Conservation (phyloP, 768 basidiomycete genomes). For the Agaricus subrufescens region DNA sequence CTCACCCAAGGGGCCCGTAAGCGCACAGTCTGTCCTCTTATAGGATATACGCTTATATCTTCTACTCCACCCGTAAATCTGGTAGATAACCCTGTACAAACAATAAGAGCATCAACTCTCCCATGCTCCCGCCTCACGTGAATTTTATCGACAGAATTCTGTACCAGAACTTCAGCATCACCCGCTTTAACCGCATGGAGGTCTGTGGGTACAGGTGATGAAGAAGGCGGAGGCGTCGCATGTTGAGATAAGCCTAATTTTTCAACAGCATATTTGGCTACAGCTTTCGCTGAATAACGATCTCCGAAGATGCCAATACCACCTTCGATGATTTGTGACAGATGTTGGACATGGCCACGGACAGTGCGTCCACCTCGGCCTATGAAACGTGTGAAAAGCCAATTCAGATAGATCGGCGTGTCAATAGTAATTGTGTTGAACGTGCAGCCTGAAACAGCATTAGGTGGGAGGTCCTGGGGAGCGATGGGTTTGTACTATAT, state of each 20-base stretch:
- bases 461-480: constrained; percentile 27
- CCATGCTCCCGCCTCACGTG: constrained; percentile 3
- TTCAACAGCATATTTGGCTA: constrained; percentile 5
- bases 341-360: constrained; percentile 60
- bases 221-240: background rate
- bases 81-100: constrained; percentile 73
- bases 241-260: background rate
- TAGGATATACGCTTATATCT: constrained; percentile 68
- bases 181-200: background rate
- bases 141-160: background rate
- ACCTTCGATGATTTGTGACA: constrained; percentile 65
- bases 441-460: constrained; percentile 39
- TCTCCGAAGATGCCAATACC: constrained; percentile 36
- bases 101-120: constrained; percentile 46
- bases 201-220: background rate
- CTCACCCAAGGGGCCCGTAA: constrained; percentile 66
- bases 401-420: constrained; percentile 63
- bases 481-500: constrained; percentile 33
- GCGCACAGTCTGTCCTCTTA: constrained; percentile 82
- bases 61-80: constrained; percentile 76
- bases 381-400: constrained; percentile 63
- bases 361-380: constrained; percentile 56
- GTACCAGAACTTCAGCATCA: background rate
- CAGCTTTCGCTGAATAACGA: background rate
- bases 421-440: constrained; percentile 74